phyloP scores from a whole-genome alignment of 805 yeast species.

The Komagataella pseudopastoris region DNA sequence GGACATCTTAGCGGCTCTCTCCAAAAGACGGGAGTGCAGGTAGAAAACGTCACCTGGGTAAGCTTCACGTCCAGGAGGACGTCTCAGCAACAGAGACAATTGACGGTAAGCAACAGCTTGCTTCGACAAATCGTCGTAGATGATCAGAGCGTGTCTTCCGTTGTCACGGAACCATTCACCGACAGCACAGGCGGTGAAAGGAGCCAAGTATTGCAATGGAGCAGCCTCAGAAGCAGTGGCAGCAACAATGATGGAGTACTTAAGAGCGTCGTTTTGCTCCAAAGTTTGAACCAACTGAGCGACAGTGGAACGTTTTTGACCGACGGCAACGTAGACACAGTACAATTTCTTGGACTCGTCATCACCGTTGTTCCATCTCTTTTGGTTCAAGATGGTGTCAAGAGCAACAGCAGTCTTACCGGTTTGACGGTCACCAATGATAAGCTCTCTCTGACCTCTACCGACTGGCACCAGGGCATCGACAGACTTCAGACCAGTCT shows the following conservation, averaged over 20 bases:
- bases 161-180: slow-evolving; percentile 99
- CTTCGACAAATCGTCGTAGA: slow-evolving; percentile 96
- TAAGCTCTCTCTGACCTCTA: slow-evolving; percentile 99
- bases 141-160: slow-evolving; percentile 93
- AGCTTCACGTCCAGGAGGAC: slow-evolving; percentile 96
- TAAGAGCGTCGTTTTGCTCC: slow-evolving; percentile 95
- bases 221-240: slow-evolving; percentile 99
- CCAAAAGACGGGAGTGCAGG: slow-evolving; percentile 89
- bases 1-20: slow-evolving; percentile 96
- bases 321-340: slow-evolving; percentile 99
- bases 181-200: slow-evolving; percentile 98
- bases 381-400: slow-evolving; percentile 97
- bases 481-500: slow-evolving; percentile 98
- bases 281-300: slow-evolving; percentile 99
- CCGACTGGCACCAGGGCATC: slow-evolving; percentile 99
- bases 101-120: slow-evolving; percentile 99
- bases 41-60: slow-evolving; percentile 96
- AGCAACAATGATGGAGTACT: slow-evolving; percentile 95
- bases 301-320: slow-evolving; percentile 99
- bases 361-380: slow-evolving; percentile 91
- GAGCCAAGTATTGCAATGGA: slow-evolving; percentile 99
- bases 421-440: slow-evolving; percentile 99
- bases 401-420: slow-evolving; percentile 99
- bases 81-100: slow-evolving; percentile 91
- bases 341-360: slow-evolving; percentile 97